A percentile compares a stretch with the other conserved stretches of the same genome.
phyloP scores from a whole-genome alignment of 2,329 filamentous ascomycete genomes.

The Chalaropsis ovoidea region DNA sequence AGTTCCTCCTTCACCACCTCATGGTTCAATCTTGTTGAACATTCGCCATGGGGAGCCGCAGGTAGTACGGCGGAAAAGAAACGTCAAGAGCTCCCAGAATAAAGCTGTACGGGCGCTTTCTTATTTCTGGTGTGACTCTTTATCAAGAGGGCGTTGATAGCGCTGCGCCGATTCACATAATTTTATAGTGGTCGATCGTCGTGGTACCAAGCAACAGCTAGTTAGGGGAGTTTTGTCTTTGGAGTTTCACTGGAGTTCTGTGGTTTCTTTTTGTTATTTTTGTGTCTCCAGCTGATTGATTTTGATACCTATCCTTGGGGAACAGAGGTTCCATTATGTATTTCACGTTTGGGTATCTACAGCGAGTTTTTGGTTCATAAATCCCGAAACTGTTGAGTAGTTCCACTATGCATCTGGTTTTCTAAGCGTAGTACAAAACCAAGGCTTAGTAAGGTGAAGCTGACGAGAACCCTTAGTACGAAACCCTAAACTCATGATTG shows the following conservation, averaged over 20 bases:
- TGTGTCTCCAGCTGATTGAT: background rate
- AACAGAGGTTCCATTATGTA: background rate
- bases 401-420: background rate
- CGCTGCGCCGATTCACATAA: background rate
- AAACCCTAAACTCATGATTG: too few species aligned
- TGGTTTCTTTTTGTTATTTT: background rate
- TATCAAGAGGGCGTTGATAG: background rate
- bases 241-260: background rate
- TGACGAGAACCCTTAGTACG: too few species aligned
- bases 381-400: background rate
- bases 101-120: too few species aligned
- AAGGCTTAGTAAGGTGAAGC: too few species aligned
- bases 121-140: background rate
- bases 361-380: background rate
- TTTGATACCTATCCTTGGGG: background rate
- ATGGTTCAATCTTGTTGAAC: too few species aligned
- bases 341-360: background rate
- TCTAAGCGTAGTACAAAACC: too few species aligned
- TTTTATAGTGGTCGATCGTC: background rate
- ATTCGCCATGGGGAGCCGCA: too few species aligned
- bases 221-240: background rate
- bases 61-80: background rate
- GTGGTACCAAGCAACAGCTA: slow-evolving; percentile 6
- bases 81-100: too few species aligned
- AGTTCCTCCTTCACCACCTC: too few species aligned